Base-by-base conservation (phyloP, 495 filamentous ascomycete species). In the Neurospora tetraspora region DNA sequence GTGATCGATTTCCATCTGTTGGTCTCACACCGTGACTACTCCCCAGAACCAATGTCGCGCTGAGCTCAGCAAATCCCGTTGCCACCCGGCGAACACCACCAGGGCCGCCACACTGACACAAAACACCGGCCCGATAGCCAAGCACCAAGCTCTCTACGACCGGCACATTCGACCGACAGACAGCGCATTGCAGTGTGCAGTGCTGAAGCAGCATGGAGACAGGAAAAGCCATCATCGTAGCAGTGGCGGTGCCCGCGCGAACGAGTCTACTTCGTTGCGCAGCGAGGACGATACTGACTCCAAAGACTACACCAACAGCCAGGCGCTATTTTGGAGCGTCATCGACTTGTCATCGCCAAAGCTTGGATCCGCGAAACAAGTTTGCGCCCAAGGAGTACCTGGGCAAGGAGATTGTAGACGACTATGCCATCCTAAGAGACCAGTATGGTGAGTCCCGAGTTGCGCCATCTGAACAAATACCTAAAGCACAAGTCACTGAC, bases 351-450 rank as follows among this genome's bases (percentile, higher is more conserved):
- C 27, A 0, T 34, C 53, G 53, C 53, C 53, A 65, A 65, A 65
- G 23, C 27, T 34, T 65, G 53, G 53, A 65, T 65, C 53, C 53
- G 18, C 53, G 53, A 14, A 65, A 36, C 27, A 34, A 34, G 23
- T 9, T 65, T 34, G 53, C 23, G 23, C 88, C 90, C 11, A 89
- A 89, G 69, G 77, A 91, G 37, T 82, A 87, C 38, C 76, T 93
- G 39, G 94, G 90, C 8, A 89, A 85, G 71, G 82, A 89, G n/a
- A 91, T 97, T 74, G 82, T 85, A 69, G 89, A 95, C 78, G 91
- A 96, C 71, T 98, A 92, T 80, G 92, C 93, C 5, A 78, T 82
- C 20, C 83, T 97, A 34, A 88, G 87, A 47, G 87, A 91, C 23
- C 83, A 85, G 47, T 97, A 98, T 80, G 83, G 93, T 94, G 70